Conservation (phyloP, 345 rosid species). For the Lumnitzera racemosa region DNA sequence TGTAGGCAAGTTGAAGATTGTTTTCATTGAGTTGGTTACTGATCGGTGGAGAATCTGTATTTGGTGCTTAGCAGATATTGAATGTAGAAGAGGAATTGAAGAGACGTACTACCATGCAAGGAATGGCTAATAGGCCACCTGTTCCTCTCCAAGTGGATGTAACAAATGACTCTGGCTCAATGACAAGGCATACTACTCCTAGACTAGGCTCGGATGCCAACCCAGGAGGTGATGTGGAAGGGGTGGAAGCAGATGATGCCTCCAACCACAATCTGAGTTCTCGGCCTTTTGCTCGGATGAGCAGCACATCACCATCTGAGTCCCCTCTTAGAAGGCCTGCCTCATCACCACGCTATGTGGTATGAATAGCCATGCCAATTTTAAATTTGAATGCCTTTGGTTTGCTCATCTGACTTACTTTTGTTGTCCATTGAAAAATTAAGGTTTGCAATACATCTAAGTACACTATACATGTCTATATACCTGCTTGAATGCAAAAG, state of each 20-base stretch:
- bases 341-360: conserved; percentile 50
- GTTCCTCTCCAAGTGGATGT: conserved; percentile 70
- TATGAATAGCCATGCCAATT: conserved; percentile 12
- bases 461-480: no score
- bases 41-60: conserved; percentile 2
- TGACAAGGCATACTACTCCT: conserved; percentile 43
- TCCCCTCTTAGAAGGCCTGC: conserved; percentile 73
- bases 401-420: no score
- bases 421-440: no score
- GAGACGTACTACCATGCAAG: conserved; percentile 47
- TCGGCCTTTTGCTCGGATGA: conserved; percentile 53
- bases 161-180: conserved; percentile 54
- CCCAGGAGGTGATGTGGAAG: conserved; percentile 59
- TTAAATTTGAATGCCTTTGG: no score
- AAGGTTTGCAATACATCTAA: no score
- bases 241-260: conserved; percentile 60
- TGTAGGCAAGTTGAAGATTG: no score
- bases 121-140: conserved; percentile 41
- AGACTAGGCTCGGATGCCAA: conserved; percentile 54
- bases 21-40: not conserved
- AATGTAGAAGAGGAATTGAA: conserved; percentile 84
- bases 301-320: conserved; percentile 83
- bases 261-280: conserved; percentile 43
- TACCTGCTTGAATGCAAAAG: no score
- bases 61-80: conserved; percentile 42